Conservation (phyloP, 2,329 filamentous ascomycete species). For the Chrysosporium keratinophilum region DNA sequence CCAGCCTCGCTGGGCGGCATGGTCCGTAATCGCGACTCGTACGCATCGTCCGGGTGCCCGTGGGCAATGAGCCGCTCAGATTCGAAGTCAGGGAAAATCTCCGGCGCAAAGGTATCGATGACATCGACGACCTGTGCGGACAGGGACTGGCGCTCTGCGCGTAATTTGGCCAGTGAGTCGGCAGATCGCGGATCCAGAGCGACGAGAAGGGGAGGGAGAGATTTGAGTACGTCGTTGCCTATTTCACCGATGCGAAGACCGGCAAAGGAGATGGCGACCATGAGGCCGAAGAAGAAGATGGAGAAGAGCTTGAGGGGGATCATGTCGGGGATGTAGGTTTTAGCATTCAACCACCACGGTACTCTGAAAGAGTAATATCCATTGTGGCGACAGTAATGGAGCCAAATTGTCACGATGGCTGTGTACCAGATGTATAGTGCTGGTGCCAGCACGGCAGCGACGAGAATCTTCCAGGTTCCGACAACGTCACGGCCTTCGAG, state of each 20-base stretch:
- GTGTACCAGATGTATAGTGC: slow-evolving; percentile 67
- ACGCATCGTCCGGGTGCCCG: slow-evolving; percentile 21
- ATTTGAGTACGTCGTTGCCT: slow-evolving; percentile 85
- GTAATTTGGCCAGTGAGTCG: slow-evolving; percentile 64
- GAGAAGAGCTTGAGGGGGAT: slow-evolving; percentile 62
- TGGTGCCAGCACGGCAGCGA: slow-evolving; percentile 61
- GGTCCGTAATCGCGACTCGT: slow-evolving; percentile 15
- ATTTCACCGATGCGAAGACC: slow-evolving; percentile 79
- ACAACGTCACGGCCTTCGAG: slow-evolving; percentile 68
- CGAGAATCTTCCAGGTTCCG: slow-evolving; percentile 72
- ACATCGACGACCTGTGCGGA: slow-evolving; percentile 65
- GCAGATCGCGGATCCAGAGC: slow-evolving; percentile 65
- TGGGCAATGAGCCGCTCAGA: slow-evolving; percentile 45
- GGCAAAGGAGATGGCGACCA: slow-evolving; percentile 69
- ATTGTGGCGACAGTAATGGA: slow-evolving; percentile 60
- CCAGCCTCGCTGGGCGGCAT: slow-evolving; percentile 10
- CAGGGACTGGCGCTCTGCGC: slow-evolving; percentile 55
- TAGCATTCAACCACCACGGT: slow-evolving; percentile 13
- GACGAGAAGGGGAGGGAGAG: slow-evolving; percentile 64
- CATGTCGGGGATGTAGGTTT: slow-evolving; percentile 51
- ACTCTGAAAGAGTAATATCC: slow-evolving; percentile 34
- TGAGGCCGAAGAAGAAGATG: slow-evolving; percentile 58
- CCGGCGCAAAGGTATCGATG: slow-evolving; percentile 76
- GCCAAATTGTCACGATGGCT: slow-evolving; percentile 54
- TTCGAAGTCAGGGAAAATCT: slow-evolving; percentile 80